These are phyloP conservation scores for Falciphora oryzae DNA, from an alignment of 2,329 filamentous ascomycete genomes.

Conservation along the genomic window DNA sequence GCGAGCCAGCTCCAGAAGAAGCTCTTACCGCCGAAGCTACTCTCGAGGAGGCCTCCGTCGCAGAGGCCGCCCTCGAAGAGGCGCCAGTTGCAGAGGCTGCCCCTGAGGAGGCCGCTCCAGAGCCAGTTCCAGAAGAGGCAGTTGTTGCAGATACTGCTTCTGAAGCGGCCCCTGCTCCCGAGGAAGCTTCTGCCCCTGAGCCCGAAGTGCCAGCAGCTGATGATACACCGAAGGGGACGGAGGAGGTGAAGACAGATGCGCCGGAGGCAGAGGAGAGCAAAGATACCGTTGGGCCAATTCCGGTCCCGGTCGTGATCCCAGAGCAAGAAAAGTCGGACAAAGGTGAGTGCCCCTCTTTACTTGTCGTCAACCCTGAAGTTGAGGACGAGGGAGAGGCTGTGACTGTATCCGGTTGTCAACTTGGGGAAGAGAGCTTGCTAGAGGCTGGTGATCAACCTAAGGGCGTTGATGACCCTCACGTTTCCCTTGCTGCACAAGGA, in stretches of 20 bases:
- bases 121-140: neutral
- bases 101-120: neutral
- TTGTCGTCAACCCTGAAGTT: neutral
- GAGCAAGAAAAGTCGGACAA: neutral
- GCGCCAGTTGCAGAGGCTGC: neutral
- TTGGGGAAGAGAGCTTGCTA: neutral
- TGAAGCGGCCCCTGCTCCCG: neutral
- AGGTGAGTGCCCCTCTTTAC: neutral
- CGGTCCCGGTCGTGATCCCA: neutral
- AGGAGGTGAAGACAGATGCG: neutral
- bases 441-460: neutral
- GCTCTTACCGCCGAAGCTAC: neutral
- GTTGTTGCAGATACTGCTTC: too few relatives aligned
- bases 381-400: neutral
- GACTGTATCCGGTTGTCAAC: neutral
- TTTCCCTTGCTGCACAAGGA: neutral
- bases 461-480: neutral
- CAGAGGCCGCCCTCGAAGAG: neutral
- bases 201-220: neutral
- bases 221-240: neutral
- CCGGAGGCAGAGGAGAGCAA: neutral
- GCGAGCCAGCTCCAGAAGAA: slow-evolving; percentile 2
- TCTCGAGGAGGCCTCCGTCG: neutral
- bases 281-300: neutral
- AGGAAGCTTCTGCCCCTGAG: neutral